Conservation (phyloP, 768 basidiomycete genomes). For the Paxillus rubicundulus region DNA sequence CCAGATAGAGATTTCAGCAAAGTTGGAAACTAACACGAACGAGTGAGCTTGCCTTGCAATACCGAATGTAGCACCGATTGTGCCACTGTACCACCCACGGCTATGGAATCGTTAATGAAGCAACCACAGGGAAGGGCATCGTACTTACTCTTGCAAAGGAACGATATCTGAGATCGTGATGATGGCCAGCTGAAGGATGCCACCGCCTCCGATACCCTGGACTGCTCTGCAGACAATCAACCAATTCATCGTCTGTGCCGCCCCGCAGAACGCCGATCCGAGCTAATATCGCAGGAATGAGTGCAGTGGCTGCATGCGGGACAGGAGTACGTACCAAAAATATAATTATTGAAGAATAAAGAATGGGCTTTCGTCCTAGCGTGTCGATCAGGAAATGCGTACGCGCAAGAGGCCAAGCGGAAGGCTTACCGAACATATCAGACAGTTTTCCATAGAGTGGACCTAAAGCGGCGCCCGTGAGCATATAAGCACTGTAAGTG, state of each 20-base stretch:
- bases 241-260: conserved; percentile 77
- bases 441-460: too few species aligned
- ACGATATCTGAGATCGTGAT: conserved; percentile 85
- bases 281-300: conserved; percentile 41
- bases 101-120: conserved; percentile 29
- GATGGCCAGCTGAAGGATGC: conserved; percentile 69
- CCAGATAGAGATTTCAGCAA: conserved; percentile 1
- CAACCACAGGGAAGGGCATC: neutral
- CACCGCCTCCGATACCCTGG: conserved; percentile 82
- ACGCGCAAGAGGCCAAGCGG: conserved; percentile 21
- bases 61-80: conserved; percentile 81
- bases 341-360: conserved; percentile 57
- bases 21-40: neutral
- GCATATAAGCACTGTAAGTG: too few species aligned
- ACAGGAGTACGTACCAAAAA: conserved; percentile 49
- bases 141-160: conserved; percentile 65
- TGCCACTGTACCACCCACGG: conserved; percentile 76
- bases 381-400: neutral
- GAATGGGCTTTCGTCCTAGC: conserved; percentile 61
- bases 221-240: conserved; percentile 72
- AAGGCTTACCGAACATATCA: too few species aligned
- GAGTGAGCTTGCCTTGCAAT: conserved; percentile 42
- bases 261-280: conserved; percentile 78
- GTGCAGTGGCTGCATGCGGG: neutral
- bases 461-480: too few species aligned